Evolutionary conservation across 1,284 basidiomycete genomes (phyloP).

Genomic region (Clitocybe nebularis): DNA sequence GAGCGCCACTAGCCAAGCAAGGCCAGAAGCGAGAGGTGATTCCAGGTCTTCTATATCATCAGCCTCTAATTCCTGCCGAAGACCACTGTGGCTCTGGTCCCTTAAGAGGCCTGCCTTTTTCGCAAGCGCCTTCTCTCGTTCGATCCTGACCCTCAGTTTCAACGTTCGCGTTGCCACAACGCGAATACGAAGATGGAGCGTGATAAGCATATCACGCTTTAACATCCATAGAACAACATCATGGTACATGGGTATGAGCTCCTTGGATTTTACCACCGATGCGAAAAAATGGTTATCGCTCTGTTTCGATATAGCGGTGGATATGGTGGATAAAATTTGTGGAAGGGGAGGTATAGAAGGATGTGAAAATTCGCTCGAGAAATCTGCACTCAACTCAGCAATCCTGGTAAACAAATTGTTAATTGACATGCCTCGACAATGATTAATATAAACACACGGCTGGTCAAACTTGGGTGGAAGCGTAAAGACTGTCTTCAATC

Average conservation of each 20-base stretch:
- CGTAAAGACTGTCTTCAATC: conserved; percentile 81
- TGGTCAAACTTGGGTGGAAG: conserved; percentile 64
- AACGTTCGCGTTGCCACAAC: conserved; percentile 77
- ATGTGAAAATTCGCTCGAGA: conserved; percentile 63
- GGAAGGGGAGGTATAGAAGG: conserved; percentile 69
- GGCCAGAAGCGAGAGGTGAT: conserved; percentile 21
- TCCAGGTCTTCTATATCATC: conserved; percentile 23
- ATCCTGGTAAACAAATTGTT: too few relatives aligned
- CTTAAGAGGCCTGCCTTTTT: conserved; percentile 21
- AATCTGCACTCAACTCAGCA: conserved; percentile 58
- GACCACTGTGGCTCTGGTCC: conserved; percentile 9
- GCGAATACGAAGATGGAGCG: conserved; percentile 83
- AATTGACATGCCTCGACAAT: not conserved
- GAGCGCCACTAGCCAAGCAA: conserved; percentile 40
- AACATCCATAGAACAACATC: conserved; percentile 93
- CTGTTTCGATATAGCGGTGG: conserved; percentile 58
- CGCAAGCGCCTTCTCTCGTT: conserved; percentile 40
- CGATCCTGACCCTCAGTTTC: conserved; percentile 60
- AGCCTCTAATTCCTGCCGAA: conserved; percentile 13
- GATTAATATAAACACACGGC: conserved; percentile 40
- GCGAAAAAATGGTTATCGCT: conserved; percentile 71
- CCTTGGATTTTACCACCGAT: conserved; percentile 66
- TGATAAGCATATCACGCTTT: conserved; percentile 79
- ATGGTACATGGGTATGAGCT: conserved; percentile 68
- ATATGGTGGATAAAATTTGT: conserved; percentile 68